Base-by-base conservation (phyloP, 2,329 filamentous ascomycete species). In the Rutstroemia sydowiana region DNA sequence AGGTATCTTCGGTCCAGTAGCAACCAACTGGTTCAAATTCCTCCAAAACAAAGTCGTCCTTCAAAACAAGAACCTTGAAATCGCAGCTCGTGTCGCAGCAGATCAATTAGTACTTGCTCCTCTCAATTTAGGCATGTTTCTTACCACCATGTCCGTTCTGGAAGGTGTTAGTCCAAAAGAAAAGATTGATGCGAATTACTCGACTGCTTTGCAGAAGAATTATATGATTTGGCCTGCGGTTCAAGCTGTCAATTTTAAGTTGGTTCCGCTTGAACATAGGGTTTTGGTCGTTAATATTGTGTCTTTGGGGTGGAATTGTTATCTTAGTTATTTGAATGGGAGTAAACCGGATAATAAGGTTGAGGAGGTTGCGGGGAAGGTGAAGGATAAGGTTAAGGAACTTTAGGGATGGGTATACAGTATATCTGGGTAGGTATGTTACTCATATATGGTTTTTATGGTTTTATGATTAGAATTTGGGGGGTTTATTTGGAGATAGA, bases 231-330 rank as follows among this genome's bases (percentile, higher is more conserved):
- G 85, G 85, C 85, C 85, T 1, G 63, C 65, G 50, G 81, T 88
- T 51, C 85, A 88, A 68, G 73, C 77, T 23, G 72, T 78, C 47
- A 88, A 88, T 70, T 88, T 88, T 70, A 80, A 81, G 59, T 73
- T 85, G 53, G 81, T 88, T 54, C 85, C 85, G 13, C 66, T 87
- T 56, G 77, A 87, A 61, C 77, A 84, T 63, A 70, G 84, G 48
- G 80, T 88, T n/a, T 64, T 88, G 59, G 74, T 87, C 11, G 85
- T 88, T 34, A 88, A 88, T 65, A 69, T 87, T 40, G 73, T 88
- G 34, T 81, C 78, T 55, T 70, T 87, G 60, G 83, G 82, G 31
- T 71, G 69, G 69, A 71, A 70, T 57, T 70, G 69, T 47, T 71
- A 70, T 45, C 54, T 71, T 31, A 70, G 69, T 55, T 68, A 59